Evolutionary conservation across 192 early-diverging fungal genomes (phyloP), one percentile per base, ranked within the genome.

Genomic region (Paraglomus brasilianum): DNA sequence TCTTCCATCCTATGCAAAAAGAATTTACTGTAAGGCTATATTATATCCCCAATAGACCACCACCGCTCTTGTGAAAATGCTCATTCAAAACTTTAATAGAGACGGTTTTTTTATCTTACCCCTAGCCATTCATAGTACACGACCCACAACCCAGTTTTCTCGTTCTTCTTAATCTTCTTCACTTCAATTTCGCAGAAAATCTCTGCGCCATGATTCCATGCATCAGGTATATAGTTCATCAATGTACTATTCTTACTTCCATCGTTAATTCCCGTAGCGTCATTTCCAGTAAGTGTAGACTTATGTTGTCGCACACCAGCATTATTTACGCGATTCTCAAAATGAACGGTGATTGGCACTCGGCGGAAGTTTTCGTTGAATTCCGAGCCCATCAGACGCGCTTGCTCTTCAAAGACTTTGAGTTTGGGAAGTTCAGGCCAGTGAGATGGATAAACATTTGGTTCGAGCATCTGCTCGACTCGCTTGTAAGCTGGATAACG

Each of bases 161-260:
- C 62, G 17, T 65, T 36, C 48, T 66, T 66, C 42, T 78, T 75
- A 30, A 81, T 72, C 24, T 77, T 62, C 42, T 73, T 46, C n/a
- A 81, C 79, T 21, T 70, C 60, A 57, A 71, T 63, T 38, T 39
- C 46, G 43, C 73, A 75, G 58, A 78, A 81, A 47, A 81, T 81
- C 61, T 81, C 79, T 24, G 74, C 74, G 11, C 79, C 79, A 45
- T 81, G 76, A 68, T 81, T 81, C 80, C 80, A 81, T 8, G 80
- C 80, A 39, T 81, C 80, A 13, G 80, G 74, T 15, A 81, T 76
- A 43, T 81, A 81, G 65, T 75, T 81, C 71, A 81, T 69, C n/a
- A 81, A 49, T 1, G 77, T 81, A 9, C 64, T 73, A 55, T 78
- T 81, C 55, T 81, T 81, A 66, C 77, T 78, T 53, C 80, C 77